These are phyloP conservation scores for Phaseolus coccineus DNA, from an alignment of 331 rosid species.

Conservation along the genomic window DNA sequence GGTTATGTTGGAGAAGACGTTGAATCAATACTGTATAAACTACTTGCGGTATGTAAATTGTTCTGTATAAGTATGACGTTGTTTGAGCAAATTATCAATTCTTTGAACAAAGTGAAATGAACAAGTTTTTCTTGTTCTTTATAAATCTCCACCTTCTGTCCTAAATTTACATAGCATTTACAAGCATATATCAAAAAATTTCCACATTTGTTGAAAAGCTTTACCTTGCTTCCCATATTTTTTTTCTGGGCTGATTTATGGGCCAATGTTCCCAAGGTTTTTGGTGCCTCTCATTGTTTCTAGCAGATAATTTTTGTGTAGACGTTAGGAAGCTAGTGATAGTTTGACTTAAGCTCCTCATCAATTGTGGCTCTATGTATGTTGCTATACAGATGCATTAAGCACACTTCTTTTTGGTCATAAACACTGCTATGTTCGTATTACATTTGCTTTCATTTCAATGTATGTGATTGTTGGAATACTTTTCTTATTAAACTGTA, in stretches of 20 bases:
- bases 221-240: not conserved
- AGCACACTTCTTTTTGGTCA: not conserved
- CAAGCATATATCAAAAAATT: not conserved
- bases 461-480: not conserved
- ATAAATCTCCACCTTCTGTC: not conserved
- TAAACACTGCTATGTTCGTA: not conserved
- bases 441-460: conserved; percentile 7
- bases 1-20: conserved; percentile 87
- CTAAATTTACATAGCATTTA: not conserved
- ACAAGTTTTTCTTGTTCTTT: not conserved
- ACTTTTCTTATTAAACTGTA: conserved; percentile 7
- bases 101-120: not conserved
- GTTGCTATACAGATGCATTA: not conserved
- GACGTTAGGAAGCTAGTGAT: not conserved
- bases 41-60: conserved; percentile 61
- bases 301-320: not conserved
- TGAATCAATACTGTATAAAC: conserved; percentile 71
- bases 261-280: not conserved
- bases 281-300: not conserved
- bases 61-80: conserved; percentile 26
- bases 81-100: conserved; percentile 2
- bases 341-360: conserved; percentile 8
- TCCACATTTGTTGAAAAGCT: not conserved
- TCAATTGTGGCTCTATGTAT: not conserved
- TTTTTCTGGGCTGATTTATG: not conserved